Evolutionary conservation across 202 grass and related monocot species (phyloP).

Genomic region (Bolboschoenoplectus hybrid): DNA sequence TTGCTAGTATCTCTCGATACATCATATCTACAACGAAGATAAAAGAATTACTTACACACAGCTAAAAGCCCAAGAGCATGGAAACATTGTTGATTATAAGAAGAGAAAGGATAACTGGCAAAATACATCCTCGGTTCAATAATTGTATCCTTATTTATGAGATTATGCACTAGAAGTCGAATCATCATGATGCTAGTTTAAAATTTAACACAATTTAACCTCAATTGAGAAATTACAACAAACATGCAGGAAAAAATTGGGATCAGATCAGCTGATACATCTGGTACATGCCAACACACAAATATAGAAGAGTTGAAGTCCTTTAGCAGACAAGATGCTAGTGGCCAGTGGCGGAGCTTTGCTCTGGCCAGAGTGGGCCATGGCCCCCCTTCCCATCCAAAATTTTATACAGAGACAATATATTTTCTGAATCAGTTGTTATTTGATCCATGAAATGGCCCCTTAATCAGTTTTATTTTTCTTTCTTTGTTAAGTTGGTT

Average conservation of each 20-base stretch:
- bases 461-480: too few relatives aligned
- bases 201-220: neutral
- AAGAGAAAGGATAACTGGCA: neutral
- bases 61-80: neutral
- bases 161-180: neutral
- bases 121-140: too few relatives aligned
- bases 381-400: too few relatives aligned
- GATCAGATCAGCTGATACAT: neutral
- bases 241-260: neutral
- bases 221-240: neutral
- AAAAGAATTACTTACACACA: neutral
- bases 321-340: too few relatives aligned
- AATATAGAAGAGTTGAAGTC: too few relatives aligned
- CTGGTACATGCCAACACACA: neutral
- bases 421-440: too few relatives aligned
- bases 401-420: too few relatives aligned
- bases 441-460: too few relatives aligned
- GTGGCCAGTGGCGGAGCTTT: too few relatives aligned
- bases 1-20: slow-evolving; percentile 47
- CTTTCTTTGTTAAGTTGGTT: too few relatives aligned
- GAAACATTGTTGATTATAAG: neutral
- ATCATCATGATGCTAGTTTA: neutral
- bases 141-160: neutral
- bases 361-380: too few relatives aligned
- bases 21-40: slow-evolving; percentile 67